phyloP scores from a whole-genome alignment of 345 rosid genomes.

The Erodium maritimum region DNA sequence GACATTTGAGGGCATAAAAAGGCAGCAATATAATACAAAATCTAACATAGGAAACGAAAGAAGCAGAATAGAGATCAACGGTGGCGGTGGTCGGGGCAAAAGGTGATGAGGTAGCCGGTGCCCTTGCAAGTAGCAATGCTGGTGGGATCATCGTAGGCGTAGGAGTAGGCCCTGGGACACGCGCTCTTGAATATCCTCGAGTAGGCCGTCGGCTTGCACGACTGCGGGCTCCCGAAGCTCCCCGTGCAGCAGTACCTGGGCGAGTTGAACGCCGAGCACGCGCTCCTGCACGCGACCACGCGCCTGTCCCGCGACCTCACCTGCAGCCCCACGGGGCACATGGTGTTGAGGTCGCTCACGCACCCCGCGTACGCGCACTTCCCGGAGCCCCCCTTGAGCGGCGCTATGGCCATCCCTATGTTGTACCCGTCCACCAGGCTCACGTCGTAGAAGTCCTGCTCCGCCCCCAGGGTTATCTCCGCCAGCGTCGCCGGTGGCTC shows the following conservation, averaged over 20 bases:
- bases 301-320: conserved; percentile 46
- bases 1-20: too few relatives aligned
- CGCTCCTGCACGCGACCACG: conserved; percentile 88
- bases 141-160: conserved; percentile 89
- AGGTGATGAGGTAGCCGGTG: conserved; percentile 65
- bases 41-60: too few relatives aligned
- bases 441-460: conserved; percentile 86
- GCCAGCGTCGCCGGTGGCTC: conserved; percentile 87
- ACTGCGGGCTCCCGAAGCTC: conserved; percentile 47
- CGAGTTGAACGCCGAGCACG: conserved; percentile 80
- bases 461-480: conserved; percentile 67
- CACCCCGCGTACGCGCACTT: conserved; percentile 87
- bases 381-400: conserved; percentile 53
- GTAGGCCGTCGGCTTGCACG: conserved; percentile 89
- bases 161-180: conserved; percentile 87
- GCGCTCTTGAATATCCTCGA: conserved; percentile 84
- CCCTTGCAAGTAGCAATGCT: conserved; percentile 74
- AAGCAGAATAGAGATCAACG: too few relatives aligned
- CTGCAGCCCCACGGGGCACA: conserved; percentile 82
- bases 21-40: too few relatives aligned
- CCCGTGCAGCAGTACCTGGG: conserved; percentile 93
- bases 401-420: conserved; percentile 66
- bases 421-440: conserved; percentile 96
- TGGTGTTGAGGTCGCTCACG: conserved; percentile 61
- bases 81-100: conserved; percentile 54